Conservation (phyloP, 805 yeast species). For the Kuraishia piskuri region DNA sequence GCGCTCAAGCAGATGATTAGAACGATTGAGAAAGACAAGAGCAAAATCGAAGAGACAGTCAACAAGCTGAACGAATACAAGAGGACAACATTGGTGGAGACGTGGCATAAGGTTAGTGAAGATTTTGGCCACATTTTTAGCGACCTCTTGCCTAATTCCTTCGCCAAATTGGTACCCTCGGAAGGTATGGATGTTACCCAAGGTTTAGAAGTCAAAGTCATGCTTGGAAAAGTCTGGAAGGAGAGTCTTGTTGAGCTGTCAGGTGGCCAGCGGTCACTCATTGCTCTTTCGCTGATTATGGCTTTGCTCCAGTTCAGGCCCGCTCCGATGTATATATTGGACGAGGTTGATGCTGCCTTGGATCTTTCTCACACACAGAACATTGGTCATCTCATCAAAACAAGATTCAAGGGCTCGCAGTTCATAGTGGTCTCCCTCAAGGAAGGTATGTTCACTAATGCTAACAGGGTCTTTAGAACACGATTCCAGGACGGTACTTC, state of each 20-base stretch:
- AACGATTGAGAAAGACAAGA: conserved; percentile 82
- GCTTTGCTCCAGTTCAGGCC: conserved; percentile 92
- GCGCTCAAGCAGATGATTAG: conserved; percentile 71
- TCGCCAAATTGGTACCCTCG: conserved; percentile 79
- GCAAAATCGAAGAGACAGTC: conserved; percentile 84
- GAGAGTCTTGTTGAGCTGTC: conserved; percentile 90
- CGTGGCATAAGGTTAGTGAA: conserved; percentile 78
- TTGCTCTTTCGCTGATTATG: conserved; percentile 86
- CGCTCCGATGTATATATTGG: conserved; percentile 96
- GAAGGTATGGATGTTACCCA: conserved; percentile 77
- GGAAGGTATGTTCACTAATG: conserved; percentile 98
- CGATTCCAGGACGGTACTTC: conserved; percentile 96
- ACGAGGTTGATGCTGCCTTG: conserved; percentile 97
- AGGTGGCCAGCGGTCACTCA: conserved; percentile 94
- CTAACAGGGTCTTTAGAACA: conserved; percentile 88
- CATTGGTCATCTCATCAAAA: conserved; percentile 92
- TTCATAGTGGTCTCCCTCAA: conserved; percentile 94
- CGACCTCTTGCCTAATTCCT: conserved; percentile 81
- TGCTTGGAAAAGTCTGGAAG: conserved; percentile 90
- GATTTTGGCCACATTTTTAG: conserved; percentile 90
- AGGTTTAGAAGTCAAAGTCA: conserved; percentile 86
- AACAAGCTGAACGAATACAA: conserved; percentile 78
- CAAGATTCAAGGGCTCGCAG: conserved; percentile 91
- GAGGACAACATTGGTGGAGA: conserved; percentile 68
- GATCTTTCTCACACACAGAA: conserved; percentile 96